Evolutionary conservation across 208 protist species (phyloP).

Genomic region (Novymonas esmeraldas): DNA sequence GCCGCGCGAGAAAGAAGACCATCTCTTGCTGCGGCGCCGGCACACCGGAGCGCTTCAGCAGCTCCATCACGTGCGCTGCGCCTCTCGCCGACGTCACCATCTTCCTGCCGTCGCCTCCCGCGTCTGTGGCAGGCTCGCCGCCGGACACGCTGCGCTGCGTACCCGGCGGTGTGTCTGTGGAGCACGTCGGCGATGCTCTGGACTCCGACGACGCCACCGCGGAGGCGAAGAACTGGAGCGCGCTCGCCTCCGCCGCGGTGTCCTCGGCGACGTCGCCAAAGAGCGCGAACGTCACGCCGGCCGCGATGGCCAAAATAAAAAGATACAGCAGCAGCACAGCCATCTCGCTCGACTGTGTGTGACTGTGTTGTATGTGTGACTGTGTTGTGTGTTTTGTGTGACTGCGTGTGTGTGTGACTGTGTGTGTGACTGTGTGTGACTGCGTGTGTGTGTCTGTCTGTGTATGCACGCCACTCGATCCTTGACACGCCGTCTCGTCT

Average conservation of each 20-base stretch:
- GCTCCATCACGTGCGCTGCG: constrained; percentile 15
- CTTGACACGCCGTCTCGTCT: too few relatives aligned
- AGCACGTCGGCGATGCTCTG: too few relatives aligned
- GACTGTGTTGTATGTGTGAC: neutral
- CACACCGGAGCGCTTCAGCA: constrained; percentile 11
- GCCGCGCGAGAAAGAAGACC: constrained; percentile 57
- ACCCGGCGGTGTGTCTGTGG: too few relatives aligned
- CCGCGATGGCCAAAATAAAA: constrained; percentile 37
- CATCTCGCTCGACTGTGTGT: constrained; percentile 13
- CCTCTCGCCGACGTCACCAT: neutral
- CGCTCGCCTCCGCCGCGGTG: constrained; percentile 11
- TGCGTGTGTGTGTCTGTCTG: too few relatives aligned
- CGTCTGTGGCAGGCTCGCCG: too few relatives aligned
- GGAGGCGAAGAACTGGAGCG: constrained; percentile 35
- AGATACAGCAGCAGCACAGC: constrained; percentile 44
- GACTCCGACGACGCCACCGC: neutral
- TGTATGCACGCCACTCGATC: too few relatives aligned
- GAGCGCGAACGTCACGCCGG: constrained; percentile 29
- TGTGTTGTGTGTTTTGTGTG: too few relatives aligned
- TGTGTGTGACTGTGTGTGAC: too few relatives aligned
- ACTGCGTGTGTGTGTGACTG: neutral
- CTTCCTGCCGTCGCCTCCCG: neutral
- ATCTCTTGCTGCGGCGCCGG: constrained; percentile 40
- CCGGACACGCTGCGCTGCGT: too few relatives aligned
- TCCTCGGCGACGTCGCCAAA: constrained; percentile 39